Conservation (phyloP, 305 asterid species). For the Solanum hybrid region DNA sequence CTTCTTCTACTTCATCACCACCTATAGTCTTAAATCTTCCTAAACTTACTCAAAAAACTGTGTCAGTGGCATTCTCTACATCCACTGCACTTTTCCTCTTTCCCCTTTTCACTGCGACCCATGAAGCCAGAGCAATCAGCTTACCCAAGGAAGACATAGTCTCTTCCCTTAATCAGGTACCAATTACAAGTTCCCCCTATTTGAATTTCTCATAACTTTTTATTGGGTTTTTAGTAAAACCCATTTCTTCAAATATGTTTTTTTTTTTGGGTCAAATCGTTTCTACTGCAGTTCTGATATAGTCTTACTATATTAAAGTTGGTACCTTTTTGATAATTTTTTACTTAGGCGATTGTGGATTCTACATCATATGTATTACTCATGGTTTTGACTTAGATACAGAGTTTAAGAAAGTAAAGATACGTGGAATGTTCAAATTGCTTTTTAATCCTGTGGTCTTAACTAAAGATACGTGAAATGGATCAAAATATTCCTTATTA, state of each 20-base stretch:
- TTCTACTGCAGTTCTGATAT: not conserved
- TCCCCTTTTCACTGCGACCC: conserved; percentile 44
- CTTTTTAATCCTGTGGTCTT: not conserved
- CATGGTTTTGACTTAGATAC: not conserved
- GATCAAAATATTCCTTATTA: not conserved
- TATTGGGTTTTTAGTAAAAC: not conserved
- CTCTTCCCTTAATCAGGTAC: conserved; percentile 79
- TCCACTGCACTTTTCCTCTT: conserved; percentile 50
- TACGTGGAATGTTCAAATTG: not conserved
- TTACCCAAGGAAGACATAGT: conserved; percentile 75
- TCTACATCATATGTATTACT: not conserved
- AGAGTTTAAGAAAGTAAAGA: not conserved
- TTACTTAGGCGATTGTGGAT: not conserved
- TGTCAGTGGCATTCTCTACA: conserved; percentile 33
- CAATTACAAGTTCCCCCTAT: not conserved
- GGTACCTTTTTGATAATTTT: not conserved
- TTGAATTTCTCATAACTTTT: not conserved
- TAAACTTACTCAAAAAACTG: not conserved
- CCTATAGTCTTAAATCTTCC: not conserved
- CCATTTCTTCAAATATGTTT: not conserved
- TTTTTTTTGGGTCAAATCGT: not conserved
- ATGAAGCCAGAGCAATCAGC: conserved; percentile 59
- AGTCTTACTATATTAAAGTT: not conserved
- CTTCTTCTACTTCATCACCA: conserved; percentile 18
- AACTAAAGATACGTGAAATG: not conserved